Base-by-base conservation (phyloP, 2,329 filamentous ascomycete genomes). In the Fusarium verrucosum region DNA sequence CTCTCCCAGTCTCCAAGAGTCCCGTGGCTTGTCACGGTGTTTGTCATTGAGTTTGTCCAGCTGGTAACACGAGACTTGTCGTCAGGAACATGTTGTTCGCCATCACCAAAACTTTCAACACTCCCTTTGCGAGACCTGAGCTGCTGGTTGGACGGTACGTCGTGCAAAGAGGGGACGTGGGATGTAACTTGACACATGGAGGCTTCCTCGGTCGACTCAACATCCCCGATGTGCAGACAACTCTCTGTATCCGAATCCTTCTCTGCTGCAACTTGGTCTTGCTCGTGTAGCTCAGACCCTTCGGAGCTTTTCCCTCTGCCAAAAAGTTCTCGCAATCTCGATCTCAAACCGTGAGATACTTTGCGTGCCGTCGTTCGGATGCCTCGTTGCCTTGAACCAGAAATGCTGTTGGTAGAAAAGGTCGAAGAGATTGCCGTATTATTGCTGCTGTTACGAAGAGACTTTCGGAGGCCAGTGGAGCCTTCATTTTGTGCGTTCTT, bases 31-130 rank as follows among this genome's bases (percentile, higher is more conserved):
- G 82, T 75, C 4, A 85, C 82, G 4, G 84, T 87, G 54, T 83
- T 83, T 3, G 82, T 80, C 2, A 84, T 85, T 1, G 89, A 90
- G 60, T 87, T 86, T 6, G 84, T 85, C 90, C 90, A 92, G 73
- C 89, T 92, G 3, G 89, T 91, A 46, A 91, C 85, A 20, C 89
- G 79, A n/a, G 87, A 90, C 64, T 79, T 85, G 19, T 86, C 83
- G 35, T 85, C 83, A 14, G 75, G 78, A 2, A 69, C 70, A 46
- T 75, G 76, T 36, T 73, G 75, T 32, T 74, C 74, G 7, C 79
- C 78, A 50, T 77, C 81, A 20, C 65, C 67, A 4, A 83, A 64
- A 58, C 82, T 87, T 58, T 83, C 83, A 7, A 87, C 66, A 60
- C 86, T 88, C 2, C 84, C 85, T 65, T 82, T 78, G 32, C 82